Evolutionary conservation across 2,329 filamentous ascomycete species (phyloP), one percentile per base, ranked within the genome.

Genomic region (Colletotrichum phormii): DNA sequence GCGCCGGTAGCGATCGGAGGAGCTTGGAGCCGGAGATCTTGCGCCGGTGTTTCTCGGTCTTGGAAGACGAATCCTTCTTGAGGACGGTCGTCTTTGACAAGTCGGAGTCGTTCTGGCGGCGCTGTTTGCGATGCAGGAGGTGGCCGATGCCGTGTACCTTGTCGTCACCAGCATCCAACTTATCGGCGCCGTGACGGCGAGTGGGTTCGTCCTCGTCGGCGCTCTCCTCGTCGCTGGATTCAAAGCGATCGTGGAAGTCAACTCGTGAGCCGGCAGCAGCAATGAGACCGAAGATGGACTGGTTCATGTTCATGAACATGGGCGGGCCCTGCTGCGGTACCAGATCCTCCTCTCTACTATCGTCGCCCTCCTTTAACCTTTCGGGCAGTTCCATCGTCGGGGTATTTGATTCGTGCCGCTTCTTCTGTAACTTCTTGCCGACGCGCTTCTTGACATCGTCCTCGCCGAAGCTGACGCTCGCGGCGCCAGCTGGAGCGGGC

Each of bases 251-350:
- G 81, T 94, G 92, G 79, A 97, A 95, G 82, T 97, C 93, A 64
- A 93, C 92, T 72, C 91, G 91, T 35, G 94, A 95, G 7, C 95
- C 94, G 49, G 95, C 95, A 18, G 95, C 94, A 7, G 95, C 94
- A 76, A 98, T 95, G 83, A 98, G 90, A 66, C 95, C 95, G 81
- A 98, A 97, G 67, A 98, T 92, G 75, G 94, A 97, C 86, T 98
- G 95, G 82, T 98, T 97, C 91, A 97, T 94, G 79, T 95, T 94
- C 83, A 90, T 86, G 71, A 89, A 87, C 80, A 89, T 85, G 75
- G 86, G 84, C 15, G 84, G 82, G 49, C 83, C 84, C 69, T 86
- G 84, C 2, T 85, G 82, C 5, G 82, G 82, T 58, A 84, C 76
- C 55, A 86, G 82, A 49, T 88, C 86, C 58, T 88, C 87, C 37